Evolutionary conservation across 257 asterid species (phyloP), one percentile per base, ranked within the genome.

Genomic region (Solanum chiquidenum): DNA sequence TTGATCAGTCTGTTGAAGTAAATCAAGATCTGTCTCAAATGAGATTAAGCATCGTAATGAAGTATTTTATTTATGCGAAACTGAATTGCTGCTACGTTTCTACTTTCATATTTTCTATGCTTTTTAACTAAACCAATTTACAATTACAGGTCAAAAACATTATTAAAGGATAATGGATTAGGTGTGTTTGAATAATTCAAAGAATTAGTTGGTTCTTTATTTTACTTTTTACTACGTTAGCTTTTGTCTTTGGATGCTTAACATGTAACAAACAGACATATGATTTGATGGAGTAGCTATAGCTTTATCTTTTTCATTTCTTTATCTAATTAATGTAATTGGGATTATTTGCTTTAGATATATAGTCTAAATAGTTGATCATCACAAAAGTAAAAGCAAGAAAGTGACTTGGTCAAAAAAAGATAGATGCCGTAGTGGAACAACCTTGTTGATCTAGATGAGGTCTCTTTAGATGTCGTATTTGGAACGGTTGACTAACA

Each of bases 1-100:
- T 79, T 42, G 9, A 42, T 44, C 38, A 44, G 38, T 44, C 38
- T 27, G n/a, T 80, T n/a, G 23, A 44, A 44, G 66, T 72, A 73
- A 73, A 35, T 73, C 86, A 66, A 72, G 55, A 83, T 27, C 64
- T 4, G 60, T 90, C 90, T 88, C 92, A 83, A 90, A 88, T 88
- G 92, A 90, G 90, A 90, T 64, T 58, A 31, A 18, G 87, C 44
- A 77, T 77, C 29, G 42, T 77, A 79, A 79, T 34, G 55, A 21
- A 38, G 62, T 69, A 7, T 18, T 68, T 62, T 68, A 35, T 75
- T 85, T 83, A 77, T 89, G 85, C 5, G 1, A 58, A 58, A 58
- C 11, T 20, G 5, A 58, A 58, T 58, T 58, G 12, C 64, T 55
- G 18, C 64, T 55, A 16, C 60, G 7, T 49, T 52, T 13, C 58